Conservation (phyloP, 805 yeast species). For the Candida chilensis region DNA sequence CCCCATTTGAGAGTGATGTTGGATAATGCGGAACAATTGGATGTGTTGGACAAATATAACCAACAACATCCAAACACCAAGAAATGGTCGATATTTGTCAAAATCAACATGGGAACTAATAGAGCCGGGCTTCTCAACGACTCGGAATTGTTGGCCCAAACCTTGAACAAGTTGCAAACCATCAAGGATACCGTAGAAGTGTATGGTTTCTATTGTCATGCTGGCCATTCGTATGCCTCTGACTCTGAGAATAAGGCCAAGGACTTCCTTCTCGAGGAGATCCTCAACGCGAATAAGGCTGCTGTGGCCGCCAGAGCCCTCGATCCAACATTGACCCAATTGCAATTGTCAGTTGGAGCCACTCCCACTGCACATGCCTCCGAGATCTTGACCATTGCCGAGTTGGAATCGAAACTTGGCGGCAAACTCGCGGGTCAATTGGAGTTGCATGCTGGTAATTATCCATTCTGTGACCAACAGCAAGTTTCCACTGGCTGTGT, state of each 20-base stretch:
- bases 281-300: slow-evolving; percentile 47
- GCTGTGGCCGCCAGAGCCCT: slow-evolving; percentile 23
- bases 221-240: slow-evolving; percentile 65
- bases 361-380: slow-evolving; percentile 73
- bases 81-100: slow-evolving; percentile 59
- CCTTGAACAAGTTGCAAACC: slow-evolving; percentile 18
- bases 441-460: slow-evolving; percentile 80
- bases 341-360: slow-evolving; percentile 67
- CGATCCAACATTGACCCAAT: slow-evolving; percentile 22
- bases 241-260: slow-evolving; percentile 35
- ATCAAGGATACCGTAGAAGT: slow-evolving; percentile 26
- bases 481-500: slow-evolving; percentile 66
- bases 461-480: slow-evolving; percentile 64
- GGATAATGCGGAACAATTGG: slow-evolving; percentile 51
- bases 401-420: slow-evolving; percentile 7
- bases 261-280: slow-evolving; percentile 42
- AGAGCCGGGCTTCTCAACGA: slow-evolving; percentile 47
- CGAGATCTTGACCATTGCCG: no score
- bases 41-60: slow-evolving; percentile 29
- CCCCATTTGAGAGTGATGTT: slow-evolving; percentile 45
- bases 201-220: slow-evolving; percentile 71
- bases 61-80: slow-evolving; percentile 9
- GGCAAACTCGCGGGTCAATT: slow-evolving; percentile 27
- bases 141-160: slow-evolving; percentile 20
- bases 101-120: slow-evolving; percentile 63